Evolutionary conservation across 306 rosid species (phyloP), one percentile per base, ranked within the genome.

Genomic region (Fragaria nilgerrensis): DNA sequence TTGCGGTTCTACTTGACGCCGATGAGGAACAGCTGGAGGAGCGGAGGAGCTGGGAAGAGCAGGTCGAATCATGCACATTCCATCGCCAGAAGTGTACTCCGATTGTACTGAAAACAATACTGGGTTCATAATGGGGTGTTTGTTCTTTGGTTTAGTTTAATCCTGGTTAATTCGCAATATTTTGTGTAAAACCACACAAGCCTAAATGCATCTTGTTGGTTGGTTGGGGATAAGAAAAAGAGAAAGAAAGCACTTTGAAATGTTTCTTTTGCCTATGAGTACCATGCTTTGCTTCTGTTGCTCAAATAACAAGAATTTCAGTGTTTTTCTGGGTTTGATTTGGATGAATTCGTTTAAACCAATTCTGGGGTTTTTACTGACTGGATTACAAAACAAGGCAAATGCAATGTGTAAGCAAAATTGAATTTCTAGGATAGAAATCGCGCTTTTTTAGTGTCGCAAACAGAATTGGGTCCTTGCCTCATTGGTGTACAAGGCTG

Each of bases 71-170:
- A 87, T 56, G 96, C 97, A 32, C 99, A 92, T 77, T 92, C 99
- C 66, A 95, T 95, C 14, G 91, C 99, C 49, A 95, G 97, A 89
- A 95, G 99, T 47, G 97, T 95, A 44, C 92, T 95, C 73, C 84
- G 97, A 72, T 74, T 95, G 89, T 95, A 95, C 82, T 95, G 85
- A 92, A 72, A 64, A 63, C 34, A 44, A 20, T 25, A 34, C 71
- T 56, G 59, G 61, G 63, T 79, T 73, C 80, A 64, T 84, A 58
- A 77, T 43, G 81, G 62, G 68, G 80, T 87, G 89, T 82, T 75
- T 80, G 48, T 43, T 47, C 77, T 81, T 87, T 83, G 88, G 89
- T 83, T 74, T 78, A 64, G 68, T 45, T 85, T 87, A 77, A 83
- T 86, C 87, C 73, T 58, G 84, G 82, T 91, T 80, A 75, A 81